Evolutionary conservation across 2,329 filamentous ascomycete genomes (phyloP), one percentile per base, ranked within the genome.

Genomic region (Penicillium sp.): DNA sequence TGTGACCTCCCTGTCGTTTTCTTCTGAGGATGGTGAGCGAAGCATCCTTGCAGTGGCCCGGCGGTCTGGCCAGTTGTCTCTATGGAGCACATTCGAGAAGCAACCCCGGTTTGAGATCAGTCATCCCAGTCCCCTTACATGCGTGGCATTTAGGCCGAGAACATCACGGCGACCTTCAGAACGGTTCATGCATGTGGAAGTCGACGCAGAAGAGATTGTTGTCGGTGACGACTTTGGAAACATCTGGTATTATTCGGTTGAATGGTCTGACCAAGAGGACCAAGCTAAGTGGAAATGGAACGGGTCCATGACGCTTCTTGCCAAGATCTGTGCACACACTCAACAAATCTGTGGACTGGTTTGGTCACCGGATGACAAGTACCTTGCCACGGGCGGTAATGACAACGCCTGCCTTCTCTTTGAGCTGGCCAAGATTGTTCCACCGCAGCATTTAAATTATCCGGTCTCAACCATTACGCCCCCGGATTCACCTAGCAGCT

Each of bases 301-400:
- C 28, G 89, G 90, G 13, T 78, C 82, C 31, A 83, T 95, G 73
- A 87, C 80, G 2, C 74, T 96, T 22, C 72, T 95, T 45, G 84
- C 85, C 21, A 83, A 83, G 56, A 84, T 97, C 59, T 77, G 77
- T 29, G 81, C 88, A 7, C 91, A 97, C 65, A 81, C 77, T 1
- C 89, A 96, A 68, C 90, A 97, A 63, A 84, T 98, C 48, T 98
- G 93, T 62, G 91, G 91, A 1, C 74, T 98, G n/a, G 80, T 87
- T 3, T 97, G 90, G 88, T 90, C 88, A 3, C 73, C 75, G 3
- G 81, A 87, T 60, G 88, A 88, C 3, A 76, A 77, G 3, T 77
- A 83, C 32, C 90, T 98, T 65, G 88, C 88, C 13, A 89, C 87
- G 4, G 90, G 93, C 6, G 88, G 87, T 22, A 97, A 98, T 64